Conservation (phyloP, 306 rosid species). For the apple (Malus domestica) region DNA sequence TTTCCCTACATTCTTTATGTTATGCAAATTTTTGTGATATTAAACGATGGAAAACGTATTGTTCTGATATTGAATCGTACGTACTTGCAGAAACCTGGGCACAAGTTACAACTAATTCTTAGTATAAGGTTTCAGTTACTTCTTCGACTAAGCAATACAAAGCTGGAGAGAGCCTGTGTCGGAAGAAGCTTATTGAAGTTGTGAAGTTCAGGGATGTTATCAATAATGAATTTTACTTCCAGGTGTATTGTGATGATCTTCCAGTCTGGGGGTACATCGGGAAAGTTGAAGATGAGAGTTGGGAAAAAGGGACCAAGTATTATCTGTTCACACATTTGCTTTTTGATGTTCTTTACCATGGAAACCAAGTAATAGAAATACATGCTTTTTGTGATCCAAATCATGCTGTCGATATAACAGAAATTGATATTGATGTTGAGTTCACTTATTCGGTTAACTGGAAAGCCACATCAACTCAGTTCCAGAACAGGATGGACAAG, state of each 20-base stretch:
- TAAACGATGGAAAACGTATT: too few relatives aligned
- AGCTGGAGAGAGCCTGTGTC: conserved; percentile 39
- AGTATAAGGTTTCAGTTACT: background rate
- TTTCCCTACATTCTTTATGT: background rate
- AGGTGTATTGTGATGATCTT: conserved; percentile 86
- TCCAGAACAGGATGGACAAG: conserved; percentile 61
- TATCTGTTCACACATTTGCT: conserved; percentile 61
- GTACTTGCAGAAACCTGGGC: background rate
- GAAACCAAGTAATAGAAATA: conserved; percentile 50
- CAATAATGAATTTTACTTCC: conserved; percentile 58
- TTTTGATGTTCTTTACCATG: conserved; percentile 64
- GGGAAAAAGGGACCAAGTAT: conserved; percentile 43
- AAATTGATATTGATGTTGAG: conserved; percentile 42
- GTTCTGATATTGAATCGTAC: background rate
- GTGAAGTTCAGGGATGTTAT: conserved; percentile 56
- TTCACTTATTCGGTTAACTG: conserved; percentile 14
- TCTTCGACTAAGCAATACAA: conserved; percentile 20
- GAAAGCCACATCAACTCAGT: conserved; percentile 42
- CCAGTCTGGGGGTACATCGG: conserved; percentile 86
- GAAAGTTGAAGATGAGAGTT: conserved; percentile 52
- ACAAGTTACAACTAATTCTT: background rate
- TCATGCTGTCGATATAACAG: conserved; percentile 52
- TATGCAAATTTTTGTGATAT: background rate
- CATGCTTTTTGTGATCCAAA: conserved; percentile 69
- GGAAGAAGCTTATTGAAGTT: conserved; percentile 54